Conservation (phyloP, 2,329 filamentous ascomycete genomes). For the Zopfia rhizophila region DNA sequence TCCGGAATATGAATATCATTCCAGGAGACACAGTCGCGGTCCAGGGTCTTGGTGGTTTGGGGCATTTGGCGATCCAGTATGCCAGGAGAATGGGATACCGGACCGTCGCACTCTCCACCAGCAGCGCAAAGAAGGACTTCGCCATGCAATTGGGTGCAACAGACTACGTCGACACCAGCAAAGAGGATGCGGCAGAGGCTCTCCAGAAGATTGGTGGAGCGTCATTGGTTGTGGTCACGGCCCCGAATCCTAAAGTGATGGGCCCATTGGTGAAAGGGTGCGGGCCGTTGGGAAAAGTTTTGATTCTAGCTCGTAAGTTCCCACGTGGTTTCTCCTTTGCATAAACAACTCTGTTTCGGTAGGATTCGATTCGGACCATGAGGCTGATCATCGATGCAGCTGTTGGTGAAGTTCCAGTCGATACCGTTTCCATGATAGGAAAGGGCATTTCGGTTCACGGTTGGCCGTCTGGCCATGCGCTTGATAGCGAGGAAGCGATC, state of each 20-base stretch:
- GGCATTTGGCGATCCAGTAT: conserved; percentile 65
- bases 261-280: conserved; percentile 65
- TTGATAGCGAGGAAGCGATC: conserved; percentile 65
- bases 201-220: conserved; percentile 71
- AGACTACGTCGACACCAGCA: conserved; percentile 66
- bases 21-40: conserved; percentile 61
- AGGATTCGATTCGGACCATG: neutral
- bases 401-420: conserved; percentile 56
- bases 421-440: conserved; percentile 57
- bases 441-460: conserved; percentile 60
- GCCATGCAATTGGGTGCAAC: conserved; percentile 66
- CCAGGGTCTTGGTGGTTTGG: conserved; percentile 64
- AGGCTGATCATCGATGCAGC: conserved; percentile 38
- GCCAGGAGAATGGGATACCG: conserved; percentile 63
- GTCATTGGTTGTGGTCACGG: conserved; percentile 69
- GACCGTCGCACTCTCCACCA: conserved; percentile 63
- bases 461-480: conserved; percentile 65
- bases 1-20: conserved; percentile 59
- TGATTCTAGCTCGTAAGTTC: conserved; percentile 64
- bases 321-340: neutral
- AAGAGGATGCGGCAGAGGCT: conserved; percentile 60
- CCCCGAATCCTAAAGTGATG: conserved; percentile 68
- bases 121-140: conserved; percentile 63
- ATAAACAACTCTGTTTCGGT: neutral
- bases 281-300: conserved; percentile 65